A percentile compares a stretch with the other conserved stretches of the same genome.
phyloP scores from a whole-genome alignment of 2,329 filamentous ascomycete species.

The Aspergillus pseudoviridinutans region DNA sequence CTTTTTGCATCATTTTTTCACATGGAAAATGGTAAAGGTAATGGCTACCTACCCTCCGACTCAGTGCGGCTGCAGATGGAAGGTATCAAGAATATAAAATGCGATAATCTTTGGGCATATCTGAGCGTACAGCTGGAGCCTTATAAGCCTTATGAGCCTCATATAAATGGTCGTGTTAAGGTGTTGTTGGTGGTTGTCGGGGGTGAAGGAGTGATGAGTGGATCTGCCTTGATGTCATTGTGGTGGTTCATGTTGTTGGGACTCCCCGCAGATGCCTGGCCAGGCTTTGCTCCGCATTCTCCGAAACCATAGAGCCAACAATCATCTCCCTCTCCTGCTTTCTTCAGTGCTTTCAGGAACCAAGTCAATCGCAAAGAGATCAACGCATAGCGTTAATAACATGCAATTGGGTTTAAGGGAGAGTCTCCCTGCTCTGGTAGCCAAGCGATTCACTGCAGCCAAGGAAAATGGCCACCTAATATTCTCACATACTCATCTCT shows the following conservation, averaged over 20 bases:
- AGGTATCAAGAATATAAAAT: background rate
- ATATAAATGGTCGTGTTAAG: background rate
- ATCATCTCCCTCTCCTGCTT: background rate
- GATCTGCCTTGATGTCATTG: background rate
- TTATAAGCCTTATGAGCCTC: background rate
- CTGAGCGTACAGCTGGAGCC: background rate
- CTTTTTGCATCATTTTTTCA: background rate
- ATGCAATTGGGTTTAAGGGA: conserved; percentile 38
- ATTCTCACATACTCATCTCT: conserved; percentile 39
- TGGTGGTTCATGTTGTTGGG: background rate
- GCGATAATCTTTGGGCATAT: no score
- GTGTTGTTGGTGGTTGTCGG: background rate
- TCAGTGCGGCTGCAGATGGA: background rate
- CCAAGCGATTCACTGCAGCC: conserved; percentile 32
- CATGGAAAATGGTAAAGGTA: background rate
- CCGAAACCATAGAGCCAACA: conserved; percentile 1
- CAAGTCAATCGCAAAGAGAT: background rate
- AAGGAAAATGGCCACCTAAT: conserved; percentile 34
- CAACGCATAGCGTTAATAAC: background rate
- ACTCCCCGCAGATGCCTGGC: background rate
- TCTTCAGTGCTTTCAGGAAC: conserved; percentile 2
- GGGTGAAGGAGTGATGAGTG: background rate
- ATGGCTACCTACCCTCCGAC: no score
- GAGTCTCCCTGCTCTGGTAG: conserved; percentile 33
- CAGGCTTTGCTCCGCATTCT: conserved; percentile 5